These are phyloP conservation scores for Trichosporon faecale DNA, from an alignment of 1,284 basidiomycete species.

Conservation along the genomic window DNA sequence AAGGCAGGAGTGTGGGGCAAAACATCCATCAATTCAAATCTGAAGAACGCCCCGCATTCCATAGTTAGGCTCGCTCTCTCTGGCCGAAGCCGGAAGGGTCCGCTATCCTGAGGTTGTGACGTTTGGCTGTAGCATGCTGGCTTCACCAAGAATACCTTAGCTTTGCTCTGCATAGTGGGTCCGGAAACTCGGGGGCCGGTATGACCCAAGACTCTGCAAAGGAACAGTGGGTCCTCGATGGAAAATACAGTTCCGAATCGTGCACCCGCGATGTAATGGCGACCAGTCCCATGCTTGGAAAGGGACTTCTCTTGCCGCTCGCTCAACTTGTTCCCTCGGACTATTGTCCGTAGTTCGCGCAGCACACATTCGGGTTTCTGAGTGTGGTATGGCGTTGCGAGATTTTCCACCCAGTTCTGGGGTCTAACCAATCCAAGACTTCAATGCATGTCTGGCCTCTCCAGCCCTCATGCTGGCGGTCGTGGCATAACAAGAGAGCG, in stretches of 20 bases:
- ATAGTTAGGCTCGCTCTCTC: neutral
- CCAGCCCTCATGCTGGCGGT: neutral
- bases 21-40: neutral
- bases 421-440: neutral
- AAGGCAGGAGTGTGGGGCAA: neutral
- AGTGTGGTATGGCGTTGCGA: neutral
- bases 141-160: neutral
- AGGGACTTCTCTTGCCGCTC: too few relatives aligned
- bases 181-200: too few relatives aligned
- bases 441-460: neutral
- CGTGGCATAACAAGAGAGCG: too few relatives aligned
- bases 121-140: neutral
- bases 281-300: too few relatives aligned
- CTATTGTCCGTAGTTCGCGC: too few relatives aligned
- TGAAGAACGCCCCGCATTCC: neutral
- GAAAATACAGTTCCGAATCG: neutral
- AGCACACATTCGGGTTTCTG: neutral
- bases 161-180: neutral
- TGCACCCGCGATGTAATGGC: too few relatives aligned
- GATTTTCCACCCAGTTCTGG: neutral
- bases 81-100: neutral
- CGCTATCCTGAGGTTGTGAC: neutral
- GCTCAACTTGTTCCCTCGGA: neutral
- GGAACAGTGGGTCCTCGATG: neutral
- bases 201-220: neutral